Evolutionary conservation across 768 basidiomycete genomes (phyloP), one percentile per base, ranked within the genome.

Genomic region (Rhodotorula diobovata): DNA sequence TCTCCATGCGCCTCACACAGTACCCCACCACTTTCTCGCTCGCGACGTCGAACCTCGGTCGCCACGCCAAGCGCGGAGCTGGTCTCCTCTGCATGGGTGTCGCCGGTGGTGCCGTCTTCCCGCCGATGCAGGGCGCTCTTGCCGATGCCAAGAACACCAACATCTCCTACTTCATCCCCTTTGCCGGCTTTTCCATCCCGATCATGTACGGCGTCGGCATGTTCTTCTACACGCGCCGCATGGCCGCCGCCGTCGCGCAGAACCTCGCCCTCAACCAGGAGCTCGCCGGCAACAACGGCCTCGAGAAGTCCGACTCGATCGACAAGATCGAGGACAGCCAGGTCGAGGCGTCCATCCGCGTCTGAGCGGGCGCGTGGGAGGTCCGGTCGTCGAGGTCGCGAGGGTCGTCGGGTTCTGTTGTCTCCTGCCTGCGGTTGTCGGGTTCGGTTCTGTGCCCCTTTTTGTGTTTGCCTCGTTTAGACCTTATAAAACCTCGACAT

Each of bases 171-270:
- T 25, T 61, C 10, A 46, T 45, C 32, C 16, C 30, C 45, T 12
- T 21, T 20, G 25, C 45, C 32, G 64, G 46, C 45, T 66, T 70
- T 61, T 34, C 43, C n/a, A 28, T 37, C 64, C n/a, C 46, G 11
- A 32, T 54, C n/a, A 9, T 23, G 15, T 71, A 67, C 61, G 70
- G 66, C 20, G 32, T 54, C 57, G 43, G 32, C 39, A 71, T 97
- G 18, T 92, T 96, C 81, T 88, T 96, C 63, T 93, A 94, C 80
- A 93, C 96, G 81, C 89, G 97, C 48, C 94, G 94, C 18, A 88
- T 89, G n/a, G n/a, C 39, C 16, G 58, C 58, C 41, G 5, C 43
- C n/a, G 28, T 59, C 41, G 41, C 28, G 7, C 37, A 28, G 35
- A 30, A 25, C 4, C 84, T 85, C 2, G 83, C 74, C 18, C 81